Conservation (phyloP, 2,329 filamentous ascomycete genomes). For the Ceratocystis albifundus region DNA sequence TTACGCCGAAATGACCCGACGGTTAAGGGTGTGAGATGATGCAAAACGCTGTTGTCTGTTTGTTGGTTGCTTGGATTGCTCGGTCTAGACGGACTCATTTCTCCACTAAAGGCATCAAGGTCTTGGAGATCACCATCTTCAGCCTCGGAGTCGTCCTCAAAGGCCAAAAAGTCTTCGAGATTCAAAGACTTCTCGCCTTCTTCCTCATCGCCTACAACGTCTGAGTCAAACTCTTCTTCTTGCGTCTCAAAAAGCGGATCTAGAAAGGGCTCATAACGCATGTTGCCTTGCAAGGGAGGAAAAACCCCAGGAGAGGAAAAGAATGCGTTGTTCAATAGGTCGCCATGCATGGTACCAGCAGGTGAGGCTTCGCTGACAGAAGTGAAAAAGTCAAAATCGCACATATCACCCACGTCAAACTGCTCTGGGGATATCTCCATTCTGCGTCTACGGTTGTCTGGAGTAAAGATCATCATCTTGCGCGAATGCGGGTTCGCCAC, state of each 20-base stretch:
- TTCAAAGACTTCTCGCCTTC: conserved; percentile 54
- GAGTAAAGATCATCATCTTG: conserved; percentile 54
- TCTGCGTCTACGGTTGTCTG: conserved; percentile 35
- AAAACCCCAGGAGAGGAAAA: conserved; percentile 3
- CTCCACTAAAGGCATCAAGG: conserved; percentile 35
- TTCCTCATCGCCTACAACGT: conserved; percentile 43
- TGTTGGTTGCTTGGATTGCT: conserved; percentile 36
- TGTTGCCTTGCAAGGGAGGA: conserved; percentile 34
- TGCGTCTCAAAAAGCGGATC: conserved; percentile 41
- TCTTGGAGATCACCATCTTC: conserved; percentile 33
- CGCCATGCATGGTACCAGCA: conserved; percentile 68
- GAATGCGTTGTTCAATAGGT: conserved; percentile 40
- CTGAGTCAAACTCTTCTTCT: conserved; percentile 41
- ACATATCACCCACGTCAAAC: conserved; percentile 41
- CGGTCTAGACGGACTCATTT: conserved; percentile 41
- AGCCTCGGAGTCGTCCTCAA: conserved; percentile 41
- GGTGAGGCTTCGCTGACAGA: conserved; percentile 36
- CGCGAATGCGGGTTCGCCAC: conserved; percentile 46
- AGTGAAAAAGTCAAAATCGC: conserved; percentile 29
- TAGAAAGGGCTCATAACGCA: conserved; percentile 62
- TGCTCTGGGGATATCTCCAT: conserved; percentile 46
- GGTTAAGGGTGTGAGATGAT: conserved; percentile 53
- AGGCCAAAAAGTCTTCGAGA: conserved; percentile 62
- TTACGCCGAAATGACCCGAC: conserved; percentile 69
- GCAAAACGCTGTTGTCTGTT: conserved; percentile 35